Conservation (phyloP, 148 eudicot genomes). For the Selenicereus undatus region DNA sequence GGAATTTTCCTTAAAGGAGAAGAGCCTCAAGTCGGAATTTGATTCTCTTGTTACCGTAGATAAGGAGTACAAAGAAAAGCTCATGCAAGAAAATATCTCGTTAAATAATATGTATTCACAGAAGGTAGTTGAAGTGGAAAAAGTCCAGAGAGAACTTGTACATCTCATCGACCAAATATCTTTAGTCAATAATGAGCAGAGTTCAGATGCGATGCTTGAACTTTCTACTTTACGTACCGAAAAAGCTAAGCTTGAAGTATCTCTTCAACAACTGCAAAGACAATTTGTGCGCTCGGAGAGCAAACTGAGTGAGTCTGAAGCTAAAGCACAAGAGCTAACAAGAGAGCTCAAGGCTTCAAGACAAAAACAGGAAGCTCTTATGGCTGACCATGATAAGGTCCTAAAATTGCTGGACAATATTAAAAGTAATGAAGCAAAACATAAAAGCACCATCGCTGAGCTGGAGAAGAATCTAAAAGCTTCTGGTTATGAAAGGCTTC, state of each 20-base stretch:
- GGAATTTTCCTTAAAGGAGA: constrained; percentile 55
- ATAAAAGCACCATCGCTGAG: constrained; percentile 36
- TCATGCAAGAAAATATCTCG: constrained; percentile 40
- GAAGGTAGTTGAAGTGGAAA: constrained; percentile 58
- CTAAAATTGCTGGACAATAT: constrained; percentile 36
- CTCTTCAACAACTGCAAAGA: constrained; percentile 45
- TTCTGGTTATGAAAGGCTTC: constrained; percentile 58
- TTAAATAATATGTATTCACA: constrained; percentile 42
- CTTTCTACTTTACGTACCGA: constrained; percentile 49
- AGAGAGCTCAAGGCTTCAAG: constrained; percentile 42
- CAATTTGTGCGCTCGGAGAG: constrained; percentile 37
- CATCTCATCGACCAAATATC: constrained; percentile 54
- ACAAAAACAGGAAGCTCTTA: constrained; percentile 43
- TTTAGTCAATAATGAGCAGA: constrained; percentile 36
- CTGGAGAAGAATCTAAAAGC: constrained; percentile 64
- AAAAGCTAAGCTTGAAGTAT: constrained; percentile 48
- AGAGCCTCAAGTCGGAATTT: constrained; percentile 47
- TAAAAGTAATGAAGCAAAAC: constrained; percentile 53
- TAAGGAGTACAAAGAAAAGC: constrained; percentile 49
- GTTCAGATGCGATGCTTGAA: constrained; percentile 41
- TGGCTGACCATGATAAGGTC: constrained; percentile 52
- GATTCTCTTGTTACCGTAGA: constrained; percentile 56
- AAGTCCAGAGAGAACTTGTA: constrained; percentile 57
- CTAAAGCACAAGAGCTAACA: constrained; percentile 43
- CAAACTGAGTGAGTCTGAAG: constrained; percentile 48